A percentile compares a stretch with the other conserved stretches of the same genome.
phyloP scores from a whole-genome alignment of 805 yeast genomes.

The Candida sphagnicola region DNA sequence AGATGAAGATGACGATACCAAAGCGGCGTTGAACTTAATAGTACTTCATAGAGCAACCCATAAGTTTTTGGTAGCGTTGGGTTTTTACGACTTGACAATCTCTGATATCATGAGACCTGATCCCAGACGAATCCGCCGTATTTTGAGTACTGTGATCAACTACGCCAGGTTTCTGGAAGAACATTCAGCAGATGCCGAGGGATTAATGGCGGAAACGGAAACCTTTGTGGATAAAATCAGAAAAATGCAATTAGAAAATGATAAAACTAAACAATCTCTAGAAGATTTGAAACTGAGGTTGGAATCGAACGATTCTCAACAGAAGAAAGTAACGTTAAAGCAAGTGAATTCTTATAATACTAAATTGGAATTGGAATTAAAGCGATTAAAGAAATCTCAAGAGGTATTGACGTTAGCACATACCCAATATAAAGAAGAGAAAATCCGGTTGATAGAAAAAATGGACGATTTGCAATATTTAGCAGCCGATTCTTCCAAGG shows the following conservation, averaged over 20 bases:
- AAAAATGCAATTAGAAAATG: slow-evolving; percentile 37
- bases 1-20: slow-evolving; percentile 23
- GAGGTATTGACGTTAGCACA: slow-evolving; percentile 61
- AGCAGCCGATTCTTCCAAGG: slow-evolving; percentile 52
- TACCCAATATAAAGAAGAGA: slow-evolving; percentile 58
- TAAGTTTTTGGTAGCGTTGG: slow-evolving; percentile 65
- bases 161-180: slow-evolving; percentile 83
- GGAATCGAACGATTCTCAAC: slow-evolving; percentile 16
- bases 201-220: slow-evolving; percentile 39
- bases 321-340: slow-evolving; percentile 32
- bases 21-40: slow-evolving; percentile 43
- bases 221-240: slow-evolving; percentile 34
- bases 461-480: slow-evolving; percentile 59
- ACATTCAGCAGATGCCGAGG: slow-evolving; percentile 65
- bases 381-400: slow-evolving; percentile 57
- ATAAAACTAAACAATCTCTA: slow-evolving; percentile 34
- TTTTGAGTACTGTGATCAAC: slow-evolving; percentile 79
- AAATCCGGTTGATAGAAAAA: slow-evolving; percentile 51
- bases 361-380: slow-evolving; percentile 58
- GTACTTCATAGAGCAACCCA: slow-evolving; percentile 57
- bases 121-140: slow-evolving; percentile 54
- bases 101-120: slow-evolving; percentile 79
- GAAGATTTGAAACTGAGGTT: slow-evolving; percentile 28
- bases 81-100: slow-evolving; percentile 71
- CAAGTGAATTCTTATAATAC: slow-evolving; percentile 44